Evolutionary conservation across 2,329 filamentous ascomycete genomes (phyloP), one percentile per base, ranked within the genome.

Genomic region (Diaporthe sp.): DNA sequence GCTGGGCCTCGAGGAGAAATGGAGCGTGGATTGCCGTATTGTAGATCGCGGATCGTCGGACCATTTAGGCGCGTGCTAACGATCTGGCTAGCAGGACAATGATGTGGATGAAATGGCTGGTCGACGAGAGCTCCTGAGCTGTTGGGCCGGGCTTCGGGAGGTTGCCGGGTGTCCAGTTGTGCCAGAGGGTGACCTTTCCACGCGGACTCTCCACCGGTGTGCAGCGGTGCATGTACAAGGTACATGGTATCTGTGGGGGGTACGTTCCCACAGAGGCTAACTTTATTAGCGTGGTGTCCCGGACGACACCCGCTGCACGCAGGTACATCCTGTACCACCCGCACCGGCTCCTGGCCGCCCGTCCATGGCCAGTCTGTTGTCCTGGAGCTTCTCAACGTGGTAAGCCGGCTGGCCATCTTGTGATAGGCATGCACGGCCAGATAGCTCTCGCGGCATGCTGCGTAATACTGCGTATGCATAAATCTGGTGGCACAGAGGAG

Each of bases 31-130:
- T 68, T 68, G 47, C 28, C 28, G 44, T 53, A 25, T 39, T 68
- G 65, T 70, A 70, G 65, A 70, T 70, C 65, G 65, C 65, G 65
- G 49, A 70, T 70, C 65, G 49, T 28, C 65, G 49, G 65, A 42
- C 65, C 65, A 70, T 70, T 17, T 39, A 31, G 65, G 65, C 65
- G 47, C 47, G 65, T 53, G 49, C 49, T 34, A 70, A 53, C 65
- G 49, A 70, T 70, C 49, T 55, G 28, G 44, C 63, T 68, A 49
- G 42, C 13, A 65, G 61, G 42, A 34, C 61, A 31, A 65, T 28
- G 28, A 20, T 34, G 44, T 47, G 60, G 60, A 47, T 47, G 60
- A 34, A n/a, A 31, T 51, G 28, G 63, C 47, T 51, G n/a, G 47
- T 68, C 1, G 10, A 51, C 10, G 63, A 49, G 63, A 37, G 44